phyloP scores from a whole-genome alignment of 345 rosid species.

The Corchorus capsularis region DNA sequence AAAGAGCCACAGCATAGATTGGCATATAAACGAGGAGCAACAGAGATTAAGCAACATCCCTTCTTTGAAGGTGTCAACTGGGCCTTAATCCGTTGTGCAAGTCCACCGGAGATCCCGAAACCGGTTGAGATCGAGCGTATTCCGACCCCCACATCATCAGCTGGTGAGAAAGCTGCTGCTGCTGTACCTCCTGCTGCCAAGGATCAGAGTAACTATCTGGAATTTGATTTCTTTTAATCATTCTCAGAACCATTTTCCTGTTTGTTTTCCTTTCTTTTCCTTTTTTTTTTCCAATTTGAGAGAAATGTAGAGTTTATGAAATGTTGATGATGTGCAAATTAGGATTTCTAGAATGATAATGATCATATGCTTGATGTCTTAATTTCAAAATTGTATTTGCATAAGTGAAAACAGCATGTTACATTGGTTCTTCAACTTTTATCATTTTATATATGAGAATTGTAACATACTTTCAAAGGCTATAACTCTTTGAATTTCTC shows the following conservation, averaged over 20 bases:
- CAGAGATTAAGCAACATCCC: conserved; percentile 78
- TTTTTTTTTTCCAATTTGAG: background rate
- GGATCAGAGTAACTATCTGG: conserved; percentile 60
- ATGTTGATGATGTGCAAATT: conserved; percentile 21
- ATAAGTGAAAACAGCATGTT: conserved; percentile 10
- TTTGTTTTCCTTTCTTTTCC: background rate
- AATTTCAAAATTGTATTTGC: conserved; percentile 6
- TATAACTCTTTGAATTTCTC: too few species aligned
- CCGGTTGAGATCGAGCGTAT: conserved; percentile 59
- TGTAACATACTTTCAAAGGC: background rate
- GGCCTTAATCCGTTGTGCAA: conserved; percentile 81
- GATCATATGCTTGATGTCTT: conserved; percentile 12
- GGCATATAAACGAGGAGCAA: conserved; percentile 80
- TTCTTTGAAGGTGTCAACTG: conserved; percentile 90
- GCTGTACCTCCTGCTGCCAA: conserved; percentile 24
- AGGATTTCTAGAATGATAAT: conserved; percentile 15
- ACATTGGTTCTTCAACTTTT: background rate
- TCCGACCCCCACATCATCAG: conserved; percentile 42
- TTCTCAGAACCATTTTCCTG: conserved; percentile 12
- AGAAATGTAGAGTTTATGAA: conserved; percentile 19
- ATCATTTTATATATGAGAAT: background rate
- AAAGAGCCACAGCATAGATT: conserved; percentile 79
- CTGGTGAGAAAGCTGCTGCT: conserved; percentile 42
- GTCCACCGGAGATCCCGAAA: conserved; percentile 80
- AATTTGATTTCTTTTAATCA: conserved; percentile 73